Percentiles rank a stretch among this genome's conserved stretches.
Evolutionary conservation across 2,329 filamentous ascomycete species (phyloP).

Genomic region (Cladophialophora exuberans): DNA sequence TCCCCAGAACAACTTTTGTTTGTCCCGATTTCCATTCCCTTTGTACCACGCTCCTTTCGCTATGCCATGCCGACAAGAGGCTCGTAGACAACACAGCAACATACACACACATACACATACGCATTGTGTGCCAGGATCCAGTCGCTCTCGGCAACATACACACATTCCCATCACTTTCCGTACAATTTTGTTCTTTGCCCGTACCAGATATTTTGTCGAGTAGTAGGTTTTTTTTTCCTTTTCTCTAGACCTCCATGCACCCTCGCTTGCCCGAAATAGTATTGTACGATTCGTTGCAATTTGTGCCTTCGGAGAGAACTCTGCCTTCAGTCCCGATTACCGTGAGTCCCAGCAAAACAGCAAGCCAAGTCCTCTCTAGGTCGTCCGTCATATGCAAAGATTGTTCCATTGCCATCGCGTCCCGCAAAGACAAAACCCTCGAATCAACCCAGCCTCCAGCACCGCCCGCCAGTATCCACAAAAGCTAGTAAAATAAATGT

Average conservation of each 20-base stretch:
- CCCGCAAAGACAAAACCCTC: conserved; percentile 20
- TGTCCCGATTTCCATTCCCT: conserved; percentile 10
- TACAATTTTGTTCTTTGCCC: conserved; percentile 18
- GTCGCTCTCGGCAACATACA: neutral
- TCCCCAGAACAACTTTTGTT: conserved; percentile 14
- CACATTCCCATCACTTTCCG: conserved; percentile 11
- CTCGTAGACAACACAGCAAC: conserved; percentile 21
- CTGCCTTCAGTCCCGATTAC: conserved; percentile 9
- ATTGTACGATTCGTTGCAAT: conserved; percentile 8
- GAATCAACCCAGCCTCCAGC: conserved; percentile 26
- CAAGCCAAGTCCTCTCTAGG: conserved; percentile 30
- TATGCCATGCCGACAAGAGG: conserved; percentile 31
- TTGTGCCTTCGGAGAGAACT: conserved; percentile 2
- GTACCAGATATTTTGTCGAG: conserved; percentile 25
- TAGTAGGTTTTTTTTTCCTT: too few species aligned
- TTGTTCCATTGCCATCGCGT: conserved; percentile 22
- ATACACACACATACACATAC: conserved; percentile 15
- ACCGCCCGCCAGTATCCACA: conserved; percentile 32
- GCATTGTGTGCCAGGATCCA: conserved; percentile 6
- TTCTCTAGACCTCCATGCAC: conserved; percentile 29
- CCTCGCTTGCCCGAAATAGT: conserved; percentile 16
- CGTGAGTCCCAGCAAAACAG: conserved; percentile 18
- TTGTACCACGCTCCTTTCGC: conserved; percentile 21
- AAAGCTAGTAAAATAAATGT: conserved; percentile 31
- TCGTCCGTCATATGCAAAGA: conserved; percentile 32